Percentiles rank a stretch among this genome's conserved stretches.
phyloP scores from a whole-genome alignment of 805 yeast species.

The Kockiozyma suomiensis region DNA sequence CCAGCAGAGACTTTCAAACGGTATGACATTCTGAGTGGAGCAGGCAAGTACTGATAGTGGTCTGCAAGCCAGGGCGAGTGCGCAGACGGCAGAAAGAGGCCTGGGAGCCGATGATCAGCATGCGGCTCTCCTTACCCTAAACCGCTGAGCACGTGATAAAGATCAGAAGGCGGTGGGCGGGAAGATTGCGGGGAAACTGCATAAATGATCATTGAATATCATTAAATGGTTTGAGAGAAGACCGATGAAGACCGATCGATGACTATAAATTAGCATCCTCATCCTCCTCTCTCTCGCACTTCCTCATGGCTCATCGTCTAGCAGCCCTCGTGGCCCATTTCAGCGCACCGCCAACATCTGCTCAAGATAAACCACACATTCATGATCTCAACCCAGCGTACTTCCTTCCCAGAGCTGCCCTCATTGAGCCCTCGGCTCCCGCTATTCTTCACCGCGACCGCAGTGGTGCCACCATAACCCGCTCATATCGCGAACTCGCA shows the following conservation, averaged over 20 bases:
- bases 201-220: no score
- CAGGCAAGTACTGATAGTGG: no score
- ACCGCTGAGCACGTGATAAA: neutral
- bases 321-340: constrained; percentile 10
- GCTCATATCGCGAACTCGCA: constrained; percentile 39
- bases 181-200: neutral
- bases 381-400: constrained; percentile 44
- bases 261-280: neutral
- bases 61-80: no score
- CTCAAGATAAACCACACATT: constrained; percentile 25
- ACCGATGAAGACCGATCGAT: no score
- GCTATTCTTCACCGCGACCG: constrained; percentile 41
- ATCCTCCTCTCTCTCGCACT: constrained; percentile 1
- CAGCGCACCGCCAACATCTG: neutral
- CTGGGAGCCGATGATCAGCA: neutral
- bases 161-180: neutral
- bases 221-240: no score
- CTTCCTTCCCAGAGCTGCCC: constrained; percentile 43
- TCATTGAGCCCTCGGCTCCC: constrained; percentile 42
- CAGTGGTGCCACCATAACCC: constrained; percentile 28
- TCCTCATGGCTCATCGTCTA: constrained; percentile 5
- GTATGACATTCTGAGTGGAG: constrained; percentile 12
- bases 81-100: no score
- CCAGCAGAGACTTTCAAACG: constrained; percentile 21
- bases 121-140: constrained; percentile 1